These are phyloP conservation scores for Cystobasidium sp. DNA, from an alignment of 1,284 basidiomycete species.

Conservation along the genomic window DNA sequence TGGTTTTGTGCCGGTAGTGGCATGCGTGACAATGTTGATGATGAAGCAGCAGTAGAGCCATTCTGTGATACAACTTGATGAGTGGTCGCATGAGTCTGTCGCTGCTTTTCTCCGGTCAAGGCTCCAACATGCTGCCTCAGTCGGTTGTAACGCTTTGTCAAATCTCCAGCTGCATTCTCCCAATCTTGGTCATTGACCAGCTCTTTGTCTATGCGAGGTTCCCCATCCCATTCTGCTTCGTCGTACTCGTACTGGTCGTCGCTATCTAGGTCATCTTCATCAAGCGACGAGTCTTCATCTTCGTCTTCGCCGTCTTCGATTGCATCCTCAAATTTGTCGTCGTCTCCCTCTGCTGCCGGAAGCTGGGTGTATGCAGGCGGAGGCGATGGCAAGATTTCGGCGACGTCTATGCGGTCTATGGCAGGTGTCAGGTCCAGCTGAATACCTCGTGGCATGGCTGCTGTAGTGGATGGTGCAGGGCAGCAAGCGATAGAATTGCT, in stretches of 20 bases:
- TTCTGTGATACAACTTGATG: neutral
- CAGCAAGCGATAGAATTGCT: neutral
- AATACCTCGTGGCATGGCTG: conserved; percentile 26
- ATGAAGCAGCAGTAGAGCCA: neutral
- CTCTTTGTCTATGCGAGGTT: conserved; percentile 31
- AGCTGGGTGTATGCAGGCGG: conserved; percentile 41
- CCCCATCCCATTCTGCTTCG: conserved; percentile 14
- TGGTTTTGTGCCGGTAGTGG: conserved; percentile 54
- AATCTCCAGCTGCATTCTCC: conserved; percentile 65
- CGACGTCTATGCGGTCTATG: conserved; percentile 10
- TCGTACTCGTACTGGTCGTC: conserved; percentile 18
- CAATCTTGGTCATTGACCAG: conserved; percentile 44
- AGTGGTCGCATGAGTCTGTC: conserved; percentile 16
- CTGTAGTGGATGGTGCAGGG: conserved; percentile 6
- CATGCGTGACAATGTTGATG: neutral
- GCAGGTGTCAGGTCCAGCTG: conserved; percentile 22
- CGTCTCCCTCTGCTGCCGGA: conserved; percentile 11
- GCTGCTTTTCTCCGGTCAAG: conserved; percentile 17
- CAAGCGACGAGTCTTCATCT: conserved; percentile 17
- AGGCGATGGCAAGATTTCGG: conserved; percentile 33
- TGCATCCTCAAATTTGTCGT: conserved; percentile 23
- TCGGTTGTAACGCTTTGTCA: conserved; percentile 95
- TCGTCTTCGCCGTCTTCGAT: conserved; percentile 20
- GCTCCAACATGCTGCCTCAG: conserved; percentile 70
- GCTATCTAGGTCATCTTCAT: conserved; percentile 16